These are phyloP conservation scores for Daldinia eschscholtzii DNA, from an alignment of 2,329 filamentous ascomycete species.

Conservation along the genomic window DNA sequence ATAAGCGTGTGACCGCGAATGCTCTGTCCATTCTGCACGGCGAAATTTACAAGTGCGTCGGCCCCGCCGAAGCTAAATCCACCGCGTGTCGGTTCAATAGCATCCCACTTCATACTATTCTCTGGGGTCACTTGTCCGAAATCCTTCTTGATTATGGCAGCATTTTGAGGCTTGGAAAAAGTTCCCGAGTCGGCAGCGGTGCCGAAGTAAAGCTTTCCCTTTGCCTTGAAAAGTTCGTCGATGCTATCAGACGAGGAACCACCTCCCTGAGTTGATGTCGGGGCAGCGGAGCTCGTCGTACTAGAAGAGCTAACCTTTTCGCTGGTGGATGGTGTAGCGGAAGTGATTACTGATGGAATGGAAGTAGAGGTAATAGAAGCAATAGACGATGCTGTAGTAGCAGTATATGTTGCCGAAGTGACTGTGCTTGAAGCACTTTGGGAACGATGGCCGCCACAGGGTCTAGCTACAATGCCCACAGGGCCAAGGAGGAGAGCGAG, in stretches of 20 bases:
- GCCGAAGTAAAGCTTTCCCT: slow-evolving; percentile 46
- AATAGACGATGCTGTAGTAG: not conserved
- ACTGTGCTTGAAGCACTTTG: slow-evolving; percentile 21
- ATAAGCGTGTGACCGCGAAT: slow-evolving; percentile 68
- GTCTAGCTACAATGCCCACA: slow-evolving; percentile 39
- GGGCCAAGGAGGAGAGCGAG: slow-evolving; percentile 40
- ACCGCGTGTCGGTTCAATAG: slow-evolving; percentile 66
- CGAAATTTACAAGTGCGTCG: slow-evolving; percentile 60
- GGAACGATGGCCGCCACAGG: slow-evolving; percentile 34
- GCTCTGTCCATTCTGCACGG: slow-evolving; percentile 56
- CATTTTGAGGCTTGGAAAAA: slow-evolving; percentile 29
- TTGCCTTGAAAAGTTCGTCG: slow-evolving; percentile 44
- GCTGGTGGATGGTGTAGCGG: not conserved
- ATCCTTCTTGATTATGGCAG: slow-evolving; percentile 36
- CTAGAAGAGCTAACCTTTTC: not conserved
- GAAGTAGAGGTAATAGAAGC: not conserved
- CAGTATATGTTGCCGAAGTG: not conserved
- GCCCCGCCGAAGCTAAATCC: slow-evolving; percentile 68
- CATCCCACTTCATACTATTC: slow-evolving; percentile 67
- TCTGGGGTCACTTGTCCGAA: slow-evolving; percentile 48
- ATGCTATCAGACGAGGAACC: slow-evolving; percentile 33
- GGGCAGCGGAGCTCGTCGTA: not conserved
- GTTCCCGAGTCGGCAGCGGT: slow-evolving; percentile 40
- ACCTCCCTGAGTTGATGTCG: slow-evolving; percentile 1
- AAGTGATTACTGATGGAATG: not conserved